Conservation (phyloP, 1,139 yeast genomes). For the Spathaspora sp. region DNA sequence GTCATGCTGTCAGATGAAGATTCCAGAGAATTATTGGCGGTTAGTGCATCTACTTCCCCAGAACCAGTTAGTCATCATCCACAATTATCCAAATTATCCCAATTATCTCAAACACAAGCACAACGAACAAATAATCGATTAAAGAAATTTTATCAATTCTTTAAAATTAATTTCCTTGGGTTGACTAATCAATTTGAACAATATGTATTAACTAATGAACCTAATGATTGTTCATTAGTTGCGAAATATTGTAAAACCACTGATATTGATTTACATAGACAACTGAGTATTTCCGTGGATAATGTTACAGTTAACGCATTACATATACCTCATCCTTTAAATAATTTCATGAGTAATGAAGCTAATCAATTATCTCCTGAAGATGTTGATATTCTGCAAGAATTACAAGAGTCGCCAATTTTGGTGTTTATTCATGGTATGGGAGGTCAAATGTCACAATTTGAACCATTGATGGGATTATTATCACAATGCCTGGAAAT, state of each 20-base stretch:
- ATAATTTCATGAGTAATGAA: slow-evolving; percentile 46
- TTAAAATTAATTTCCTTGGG: slow-evolving; percentile 24
- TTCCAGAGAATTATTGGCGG: slow-evolving; percentile 14
- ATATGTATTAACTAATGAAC: slow-evolving; percentile 40
- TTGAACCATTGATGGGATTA: slow-evolving; percentile 63
- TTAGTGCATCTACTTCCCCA: slow-evolving; percentile 10
- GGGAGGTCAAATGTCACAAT: slow-evolving; percentile 77
- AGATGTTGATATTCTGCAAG: slow-evolving; percentile 28
- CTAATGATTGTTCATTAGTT: slow-evolving; percentile 55
- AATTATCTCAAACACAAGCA: slow-evolving; percentile 5
- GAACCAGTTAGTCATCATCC: slow-evolving; percentile 2
- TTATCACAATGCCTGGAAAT: slow-evolving; percentile 67
- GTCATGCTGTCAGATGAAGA: slow-evolving; percentile 1
- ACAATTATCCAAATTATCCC: slow-evolving; percentile 3
- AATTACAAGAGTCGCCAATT: slow-evolving; percentile 53
- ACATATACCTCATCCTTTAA: slow-evolving; percentile 56
- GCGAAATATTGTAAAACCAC: slow-evolving; percentile 47
- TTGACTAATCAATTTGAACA: slow-evolving; percentile 37
- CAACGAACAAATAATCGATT: slow-evolving; percentile 23
- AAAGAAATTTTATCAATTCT: slow-evolving; percentile 27
- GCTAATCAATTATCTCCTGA: slow-evolving; percentile 18
- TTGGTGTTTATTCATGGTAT: slow-evolving; percentile 68
- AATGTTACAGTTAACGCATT: slow-evolving; percentile 39
- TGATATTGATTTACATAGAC: slow-evolving; percentile 30
- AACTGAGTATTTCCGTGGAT: slow-evolving; percentile 28